Percentiles rank a stretch among this genome's conserved stretches.
Evolutionary conservation across 306 rosid genomes (phyloP).

Genomic region (Rubus parviflorus): DNA sequence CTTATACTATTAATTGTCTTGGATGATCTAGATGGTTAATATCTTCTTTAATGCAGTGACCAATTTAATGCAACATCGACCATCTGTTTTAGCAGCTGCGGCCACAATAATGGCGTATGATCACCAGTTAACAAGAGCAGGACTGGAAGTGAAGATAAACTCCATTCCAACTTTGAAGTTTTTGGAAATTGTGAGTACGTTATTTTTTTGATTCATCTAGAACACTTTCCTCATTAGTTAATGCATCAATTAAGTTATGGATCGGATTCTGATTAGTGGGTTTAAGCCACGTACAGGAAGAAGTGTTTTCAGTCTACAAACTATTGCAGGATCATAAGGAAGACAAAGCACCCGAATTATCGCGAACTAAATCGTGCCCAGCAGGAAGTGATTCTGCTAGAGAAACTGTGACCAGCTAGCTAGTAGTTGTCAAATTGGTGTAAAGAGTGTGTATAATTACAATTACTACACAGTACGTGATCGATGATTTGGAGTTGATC

Average conservation of each 20-base stretch:
- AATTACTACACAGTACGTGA: background rate
- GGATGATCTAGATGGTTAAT: background rate
- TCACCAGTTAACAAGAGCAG: slow-evolving; percentile 46
- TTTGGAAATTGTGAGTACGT: slow-evolving; percentile 55
- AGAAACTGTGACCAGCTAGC: background rate
- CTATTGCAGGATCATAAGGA: slow-evolving; percentile 51
- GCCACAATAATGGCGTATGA: slow-evolving; percentile 64
- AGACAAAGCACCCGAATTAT: background rate
- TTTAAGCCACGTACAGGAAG: slow-evolving; percentile 50
- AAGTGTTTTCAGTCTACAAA: slow-evolving; percentile 48
- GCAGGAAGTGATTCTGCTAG: slow-evolving; percentile 5
- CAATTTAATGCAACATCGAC: slow-evolving; percentile 54
- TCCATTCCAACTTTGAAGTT: slow-evolving; percentile 43
- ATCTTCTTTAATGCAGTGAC: slow-evolving; percentile 46
- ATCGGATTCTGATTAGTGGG: slow-evolving; percentile 7
- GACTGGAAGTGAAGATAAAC: slow-evolving; percentile 54
- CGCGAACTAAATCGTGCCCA: too few relatives aligned
- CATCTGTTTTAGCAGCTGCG: slow-evolving; percentile 76
- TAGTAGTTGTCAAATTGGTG: slow-evolving; percentile 14
- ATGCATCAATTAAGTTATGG: background rate
- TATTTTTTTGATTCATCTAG: background rate
- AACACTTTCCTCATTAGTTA: too few relatives aligned
- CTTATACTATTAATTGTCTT: background rate
- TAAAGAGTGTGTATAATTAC: slow-evolving; percentile 20
- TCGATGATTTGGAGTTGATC: slow-evolving; percentile 36